These are phyloP conservation scores for Nakaseomyces nivariensis DNA, from an alignment of 1,139 yeast species.

Conservation along the genomic window DNA sequence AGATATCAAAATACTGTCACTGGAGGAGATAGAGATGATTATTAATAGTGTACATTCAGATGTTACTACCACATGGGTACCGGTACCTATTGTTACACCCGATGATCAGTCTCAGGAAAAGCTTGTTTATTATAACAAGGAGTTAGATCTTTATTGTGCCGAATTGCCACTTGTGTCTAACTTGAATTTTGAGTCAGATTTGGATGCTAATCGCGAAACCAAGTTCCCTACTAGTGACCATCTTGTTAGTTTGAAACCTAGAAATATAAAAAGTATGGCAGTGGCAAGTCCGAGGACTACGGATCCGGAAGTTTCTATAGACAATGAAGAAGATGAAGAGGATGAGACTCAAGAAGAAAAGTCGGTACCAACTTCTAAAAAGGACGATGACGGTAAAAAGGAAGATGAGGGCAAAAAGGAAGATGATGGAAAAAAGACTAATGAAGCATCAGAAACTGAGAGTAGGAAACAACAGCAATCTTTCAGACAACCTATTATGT, in stretches of 20 bases:
- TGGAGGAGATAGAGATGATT: constrained; percentile 32
- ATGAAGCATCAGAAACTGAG: background rate
- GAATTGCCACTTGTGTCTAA: constrained; percentile 41
- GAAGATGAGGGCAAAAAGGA: background rate
- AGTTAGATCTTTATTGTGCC: constrained; percentile 47
- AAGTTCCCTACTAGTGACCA: constrained; percentile 25
- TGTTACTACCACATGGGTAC: constrained; percentile 39
- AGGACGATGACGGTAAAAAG: background rate
- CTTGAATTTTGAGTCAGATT: constrained; percentile 27
- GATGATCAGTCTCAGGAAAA: constrained; percentile 34
- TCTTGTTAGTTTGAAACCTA: constrained; percentile 17
- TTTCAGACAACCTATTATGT: constrained; percentile 1
- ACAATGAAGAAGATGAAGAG: background rate
- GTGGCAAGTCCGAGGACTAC: background rate
- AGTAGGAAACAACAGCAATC: background rate
- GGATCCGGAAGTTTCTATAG: background rate
- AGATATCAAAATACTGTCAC: constrained; percentile 23
- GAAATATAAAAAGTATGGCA: constrained; percentile 9
- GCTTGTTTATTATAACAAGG: constrained; percentile 48
- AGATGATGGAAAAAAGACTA: background rate
- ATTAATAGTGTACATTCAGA: constrained; percentile 26
- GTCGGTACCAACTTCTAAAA: too few relatives aligned
- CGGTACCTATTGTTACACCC: constrained; percentile 38
- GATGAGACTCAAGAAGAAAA: too few relatives aligned
- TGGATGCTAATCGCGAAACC: constrained; percentile 15